These are phyloP conservation scores for Starmerella floris DNA, from an alignment of 805 yeast species.

Conservation along the genomic window DNA sequence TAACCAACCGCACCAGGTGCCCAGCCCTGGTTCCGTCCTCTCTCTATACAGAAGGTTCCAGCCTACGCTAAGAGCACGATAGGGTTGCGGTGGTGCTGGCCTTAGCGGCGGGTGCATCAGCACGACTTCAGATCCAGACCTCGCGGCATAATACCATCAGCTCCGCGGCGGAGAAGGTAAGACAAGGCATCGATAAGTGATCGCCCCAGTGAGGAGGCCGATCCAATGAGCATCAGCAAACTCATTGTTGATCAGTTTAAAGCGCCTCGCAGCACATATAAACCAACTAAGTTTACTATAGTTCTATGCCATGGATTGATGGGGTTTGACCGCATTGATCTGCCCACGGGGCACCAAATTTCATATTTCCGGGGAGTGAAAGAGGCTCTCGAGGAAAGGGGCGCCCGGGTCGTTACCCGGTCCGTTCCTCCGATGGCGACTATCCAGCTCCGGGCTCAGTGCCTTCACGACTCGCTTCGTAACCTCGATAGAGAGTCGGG, in stretches of 20 bases:
- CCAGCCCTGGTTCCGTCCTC: no score
- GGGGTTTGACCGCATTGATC: constrained; percentile 52
- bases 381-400: constrained; percentile 43
- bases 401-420: constrained; percentile 57
- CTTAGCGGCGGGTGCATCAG: no score
- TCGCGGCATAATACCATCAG: no score
- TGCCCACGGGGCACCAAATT: constrained; percentile 33
- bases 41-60: no score
- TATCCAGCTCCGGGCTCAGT: constrained; percentile 53
- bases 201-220: no score
- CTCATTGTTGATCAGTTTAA: constrained; percentile 17
- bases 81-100: no score
- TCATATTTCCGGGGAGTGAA: constrained; percentile 79
- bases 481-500: constrained; percentile 10
- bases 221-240: no score
- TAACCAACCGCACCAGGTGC: no score
- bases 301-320: constrained; percentile 78
- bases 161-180: no score
- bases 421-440: constrained; percentile 74
- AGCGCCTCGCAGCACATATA: constrained; percentile 11
- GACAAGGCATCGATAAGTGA: no score
- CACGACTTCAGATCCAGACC: no score
- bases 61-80: no score
- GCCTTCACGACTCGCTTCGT: constrained; percentile 41
- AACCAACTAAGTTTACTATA: constrained; percentile 38